Evolutionary conservation across 352 stramenopile genomes (phyloP).

Genomic region (Pythium phragmitis): DNA sequence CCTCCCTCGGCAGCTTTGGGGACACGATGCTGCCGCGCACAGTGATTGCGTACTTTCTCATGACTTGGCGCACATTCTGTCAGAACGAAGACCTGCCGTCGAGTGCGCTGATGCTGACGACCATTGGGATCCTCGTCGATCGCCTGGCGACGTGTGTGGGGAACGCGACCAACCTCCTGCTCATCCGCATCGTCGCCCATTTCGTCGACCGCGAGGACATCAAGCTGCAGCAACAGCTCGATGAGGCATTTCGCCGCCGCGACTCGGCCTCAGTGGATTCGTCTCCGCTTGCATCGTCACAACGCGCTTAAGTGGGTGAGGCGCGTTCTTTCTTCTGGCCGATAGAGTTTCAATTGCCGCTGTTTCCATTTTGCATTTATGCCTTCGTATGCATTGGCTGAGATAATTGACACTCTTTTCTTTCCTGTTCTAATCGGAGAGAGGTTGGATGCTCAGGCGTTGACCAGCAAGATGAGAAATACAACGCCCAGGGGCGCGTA

Average conservation of each 20-base stretch:
- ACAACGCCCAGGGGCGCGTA: conserved; percentile 20
- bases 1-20: conserved; percentile 43
- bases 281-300: conserved; percentile 3
- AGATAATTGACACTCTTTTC: neutral
- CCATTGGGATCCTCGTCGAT: conserved; percentile 43
- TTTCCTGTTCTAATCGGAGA: neutral
- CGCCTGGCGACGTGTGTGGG: conserved; percentile 48
- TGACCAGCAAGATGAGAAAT: conserved; percentile 25
- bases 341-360: no score
- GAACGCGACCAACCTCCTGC: conserved; percentile 51
- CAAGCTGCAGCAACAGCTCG: conserved; percentile 12
- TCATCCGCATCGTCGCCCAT: conserved; percentile 55
- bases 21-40: conserved; percentile 43
- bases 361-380: neutral
- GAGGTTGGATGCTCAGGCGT: conserved; percentile 7
- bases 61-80: conserved; percentile 53
- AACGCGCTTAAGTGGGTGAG: neutral
- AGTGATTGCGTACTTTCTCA: conserved; percentile 57
- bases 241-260: conserved; percentile 9
- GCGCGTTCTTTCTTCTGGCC: neutral
- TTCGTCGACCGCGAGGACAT: conserved; percentile 13
- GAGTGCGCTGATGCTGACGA: conserved; percentile 40
- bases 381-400: neutral
- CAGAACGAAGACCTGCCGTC: conserved; percentile 40
- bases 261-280: conserved; percentile 5